Conservation (phyloP, 75 land plant genomes). For the Adiantum capillusveneris region DNA sequence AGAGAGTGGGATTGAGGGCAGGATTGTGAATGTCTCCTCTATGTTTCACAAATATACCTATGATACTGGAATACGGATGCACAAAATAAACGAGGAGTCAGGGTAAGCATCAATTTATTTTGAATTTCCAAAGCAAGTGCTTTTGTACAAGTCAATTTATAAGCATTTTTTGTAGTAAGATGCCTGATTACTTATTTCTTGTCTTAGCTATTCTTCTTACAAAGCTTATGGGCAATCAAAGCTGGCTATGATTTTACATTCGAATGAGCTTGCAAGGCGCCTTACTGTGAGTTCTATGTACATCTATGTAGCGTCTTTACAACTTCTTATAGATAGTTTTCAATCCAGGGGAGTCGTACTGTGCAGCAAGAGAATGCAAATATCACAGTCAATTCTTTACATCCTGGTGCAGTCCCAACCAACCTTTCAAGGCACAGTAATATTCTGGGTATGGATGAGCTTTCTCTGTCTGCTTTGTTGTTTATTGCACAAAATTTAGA, state of each 20-base stretch:
- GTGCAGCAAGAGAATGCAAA: constrained; percentile 50
- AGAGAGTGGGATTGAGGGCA: constrained; percentile 45
- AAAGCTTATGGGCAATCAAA: constrained; percentile 67
- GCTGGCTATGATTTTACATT: constrained; percentile 62
- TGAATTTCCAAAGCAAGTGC: too few relatives aligned
- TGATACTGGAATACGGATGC: constrained; percentile 38
- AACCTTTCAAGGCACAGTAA: constrained; percentile 37
- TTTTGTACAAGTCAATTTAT: too few relatives aligned
- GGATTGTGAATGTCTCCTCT: constrained; percentile 62
- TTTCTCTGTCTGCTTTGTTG: too few relatives aligned
- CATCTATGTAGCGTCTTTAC: too few relatives aligned
- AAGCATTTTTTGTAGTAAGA: too few relatives aligned
- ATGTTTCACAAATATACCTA: constrained; percentile 34
- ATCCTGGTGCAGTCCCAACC: constrained; percentile 60
- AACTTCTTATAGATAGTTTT: background rate
- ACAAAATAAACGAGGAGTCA: too few relatives aligned
- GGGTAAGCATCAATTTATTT: too few relatives aligned
- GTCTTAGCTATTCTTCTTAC: constrained; percentile 23
- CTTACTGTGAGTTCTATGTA: constrained; percentile 27
- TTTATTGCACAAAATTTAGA: too few relatives aligned
- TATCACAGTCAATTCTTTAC: constrained; percentile 65
- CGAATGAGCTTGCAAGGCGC: constrained; percentile 53
- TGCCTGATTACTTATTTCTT: too few relatives aligned
- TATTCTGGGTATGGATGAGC: background rate
- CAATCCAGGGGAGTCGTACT: background rate